Conservation (phyloP, 139 green algal species). For the Picochlorum sp. region DNA sequence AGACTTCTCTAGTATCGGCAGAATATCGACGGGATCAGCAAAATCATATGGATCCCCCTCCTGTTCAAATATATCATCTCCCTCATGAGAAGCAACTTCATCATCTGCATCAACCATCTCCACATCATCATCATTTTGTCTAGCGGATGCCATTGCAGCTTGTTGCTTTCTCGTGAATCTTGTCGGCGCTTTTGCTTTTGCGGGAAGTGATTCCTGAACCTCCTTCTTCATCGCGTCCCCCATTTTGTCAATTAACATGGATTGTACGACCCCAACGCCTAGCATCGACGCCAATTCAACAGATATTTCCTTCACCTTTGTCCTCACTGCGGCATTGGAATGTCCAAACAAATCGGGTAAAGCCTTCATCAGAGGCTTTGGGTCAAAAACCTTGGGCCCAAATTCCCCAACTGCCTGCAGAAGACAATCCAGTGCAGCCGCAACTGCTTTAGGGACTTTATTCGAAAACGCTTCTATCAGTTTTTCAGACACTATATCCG, state of each 20-base stretch:
- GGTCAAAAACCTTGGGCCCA: conserved; percentile 53
- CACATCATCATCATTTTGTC: conserved; percentile 6
- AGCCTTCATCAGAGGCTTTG: conserved; percentile 75
- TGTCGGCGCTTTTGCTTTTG: conserved; percentile 13
- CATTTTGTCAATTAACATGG: conserved; percentile 74
- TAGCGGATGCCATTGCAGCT: conserved; percentile 13
- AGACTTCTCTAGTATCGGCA: conserved; percentile 25
- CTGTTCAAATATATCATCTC: background rate
- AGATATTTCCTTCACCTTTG: conserved; percentile 72
- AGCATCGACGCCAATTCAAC: conserved; percentile 73
- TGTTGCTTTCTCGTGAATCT: conserved; percentile 48
- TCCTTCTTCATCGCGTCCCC: conserved; percentile 79
- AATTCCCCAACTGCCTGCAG: conserved; percentile 45
- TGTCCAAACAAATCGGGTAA: conserved; percentile 73
- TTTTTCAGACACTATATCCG: conserved; percentile 24
- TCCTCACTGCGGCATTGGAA: conserved; percentile 72
- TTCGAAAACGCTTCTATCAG: conserved; percentile 49
- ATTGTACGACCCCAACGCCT: conserved; percentile 53
- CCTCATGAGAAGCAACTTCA: too few species aligned
- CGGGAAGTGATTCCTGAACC: conserved; percentile 35
- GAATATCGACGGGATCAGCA: conserved; percentile 51
- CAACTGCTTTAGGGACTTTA: conserved; percentile 86
- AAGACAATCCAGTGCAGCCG: conserved; percentile 60
- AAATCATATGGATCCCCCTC: conserved; percentile 69
- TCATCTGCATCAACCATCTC: conserved; percentile 15